Percentiles rank a stretch among this genome's conserved stretches.
These are phyloP conservation scores for Cladosporium halotolerans DNA, from an alignment of 2,329 filamentous ascomycete genomes.

Conservation along the genomic window DNA sequence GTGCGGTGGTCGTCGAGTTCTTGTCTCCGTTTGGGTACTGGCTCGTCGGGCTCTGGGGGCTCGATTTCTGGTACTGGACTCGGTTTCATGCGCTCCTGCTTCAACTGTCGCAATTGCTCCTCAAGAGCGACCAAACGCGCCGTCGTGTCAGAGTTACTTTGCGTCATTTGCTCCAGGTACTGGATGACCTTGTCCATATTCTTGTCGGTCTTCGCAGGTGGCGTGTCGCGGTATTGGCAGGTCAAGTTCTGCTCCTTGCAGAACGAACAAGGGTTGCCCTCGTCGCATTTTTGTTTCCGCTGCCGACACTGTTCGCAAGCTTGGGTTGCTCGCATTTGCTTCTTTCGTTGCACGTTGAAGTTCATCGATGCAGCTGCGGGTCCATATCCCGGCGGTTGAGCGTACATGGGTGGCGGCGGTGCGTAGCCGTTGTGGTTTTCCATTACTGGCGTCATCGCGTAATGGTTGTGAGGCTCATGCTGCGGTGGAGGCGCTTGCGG, in stretches of 20 bases:
- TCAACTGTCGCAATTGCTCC: conserved; percentile 21
- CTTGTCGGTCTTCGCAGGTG: conserved; percentile 65
- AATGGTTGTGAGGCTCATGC: conserved; percentile 21
- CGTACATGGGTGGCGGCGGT: conserved; percentile 23
- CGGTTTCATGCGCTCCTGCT: conserved; percentile 14
- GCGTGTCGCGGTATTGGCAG: conserved; percentile 85
- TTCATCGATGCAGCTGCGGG: conserved; percentile 20
- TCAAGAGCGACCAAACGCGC: conserved; percentile 16
- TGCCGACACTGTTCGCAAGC: conserved; percentile 87
- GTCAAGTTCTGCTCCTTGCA: conserved; percentile 80
- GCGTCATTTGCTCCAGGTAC: conserved; percentile 1
- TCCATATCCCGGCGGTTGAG: conserved; percentile 18
- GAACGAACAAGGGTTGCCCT: conserved; percentile 73
- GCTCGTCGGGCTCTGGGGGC: conserved; percentile 28
- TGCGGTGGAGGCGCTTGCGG: conserved; percentile 18
- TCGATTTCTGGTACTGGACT: conserved; percentile 7
- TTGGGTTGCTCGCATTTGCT: conserved; percentile 44
- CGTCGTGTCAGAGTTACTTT: not conserved
- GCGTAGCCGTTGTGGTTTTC: conserved; percentile 24
- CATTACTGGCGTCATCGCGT: conserved; percentile 25
- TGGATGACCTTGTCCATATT: conserved; percentile 45
- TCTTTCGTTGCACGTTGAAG: conserved; percentile 25
- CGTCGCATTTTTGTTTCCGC: conserved; percentile 87
- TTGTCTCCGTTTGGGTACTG: conserved; percentile 46
- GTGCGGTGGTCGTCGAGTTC: conserved; percentile 86